A percentile compares a stretch with the other conserved stretches of the same genome.
These are phyloP conservation scores for Rhodotorula paludigena DNA, from an alignment of 768 basidiomycete species.

Conservation along the genomic window DNA sequence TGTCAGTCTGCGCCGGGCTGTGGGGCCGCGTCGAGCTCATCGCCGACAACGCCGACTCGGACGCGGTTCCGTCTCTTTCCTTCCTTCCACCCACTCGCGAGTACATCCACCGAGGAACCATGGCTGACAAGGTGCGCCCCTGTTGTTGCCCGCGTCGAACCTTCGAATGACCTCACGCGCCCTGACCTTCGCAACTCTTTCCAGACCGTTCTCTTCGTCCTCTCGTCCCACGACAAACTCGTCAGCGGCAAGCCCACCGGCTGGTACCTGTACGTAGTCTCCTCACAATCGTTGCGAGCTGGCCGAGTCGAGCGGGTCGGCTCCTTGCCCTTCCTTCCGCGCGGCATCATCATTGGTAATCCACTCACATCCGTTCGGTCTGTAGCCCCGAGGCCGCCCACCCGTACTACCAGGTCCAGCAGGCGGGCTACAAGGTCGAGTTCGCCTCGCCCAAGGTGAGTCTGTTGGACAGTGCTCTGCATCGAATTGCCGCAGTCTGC, in stretches of 20 bases:
- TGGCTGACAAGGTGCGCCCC: constrained; percentile 8
- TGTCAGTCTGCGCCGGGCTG: no score
- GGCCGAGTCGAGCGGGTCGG: no score
- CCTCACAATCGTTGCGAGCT: no score
- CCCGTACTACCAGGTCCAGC: constrained; percentile 56
- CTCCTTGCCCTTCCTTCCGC: neutral
- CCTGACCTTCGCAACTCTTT: neutral
- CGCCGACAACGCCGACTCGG: no score
- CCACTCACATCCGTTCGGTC: neutral
- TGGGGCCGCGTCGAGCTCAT: no score
- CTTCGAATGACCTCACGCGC: no score
- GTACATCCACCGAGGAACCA: neutral
- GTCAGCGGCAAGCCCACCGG: constrained; percentile 44
- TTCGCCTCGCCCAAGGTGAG: constrained; percentile 55
- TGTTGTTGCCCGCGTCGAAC: neutral
- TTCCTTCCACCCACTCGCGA: constrained; percentile 1
- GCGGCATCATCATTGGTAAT: no score
- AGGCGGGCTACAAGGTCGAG: constrained; percentile 55
- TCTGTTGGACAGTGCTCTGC: no score
- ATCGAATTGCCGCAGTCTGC: no score
- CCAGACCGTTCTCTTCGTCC: constrained; percentile 60
- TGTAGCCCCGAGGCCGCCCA: constrained; percentile 54
- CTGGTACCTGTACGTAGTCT: constrained; percentile 8
- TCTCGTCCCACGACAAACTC: constrained; percentile 62
- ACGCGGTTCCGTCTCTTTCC: neutral